Conservation (phyloP, 1,284 basidiomycete genomes). For the Ceratobasidium sp. region DNA sequence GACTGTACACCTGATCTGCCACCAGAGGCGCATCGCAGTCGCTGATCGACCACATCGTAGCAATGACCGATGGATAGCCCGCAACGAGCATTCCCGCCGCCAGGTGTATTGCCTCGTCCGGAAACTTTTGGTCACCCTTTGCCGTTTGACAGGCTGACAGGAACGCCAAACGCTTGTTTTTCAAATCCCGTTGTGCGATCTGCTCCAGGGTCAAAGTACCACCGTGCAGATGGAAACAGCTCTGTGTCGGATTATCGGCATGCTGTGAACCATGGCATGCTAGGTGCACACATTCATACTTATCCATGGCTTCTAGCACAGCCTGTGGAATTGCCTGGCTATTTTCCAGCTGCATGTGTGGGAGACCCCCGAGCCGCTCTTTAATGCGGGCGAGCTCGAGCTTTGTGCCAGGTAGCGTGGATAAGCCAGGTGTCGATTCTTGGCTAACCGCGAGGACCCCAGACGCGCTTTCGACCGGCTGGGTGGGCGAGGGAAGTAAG, state of each 20-base stretch:
- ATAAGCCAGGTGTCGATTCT: not conserved
- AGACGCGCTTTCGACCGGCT: not conserved
- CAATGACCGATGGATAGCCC: slow-evolving; percentile 27
- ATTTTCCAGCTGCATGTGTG: not conserved
- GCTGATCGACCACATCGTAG: slow-evolving; percentile 26
- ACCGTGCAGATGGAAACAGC: slow-evolving; percentile 14
- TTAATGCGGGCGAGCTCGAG: not conserved
- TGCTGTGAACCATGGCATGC: slow-evolving; percentile 26
- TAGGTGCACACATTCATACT: slow-evolving; percentile 9
- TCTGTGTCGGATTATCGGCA: not conserved
- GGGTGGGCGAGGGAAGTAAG: slow-evolving; percentile 19
- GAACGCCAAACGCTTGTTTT: slow-evolving; percentile 30
- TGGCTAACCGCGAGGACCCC: slow-evolving; percentile 14
- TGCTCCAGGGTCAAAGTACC: not conserved
- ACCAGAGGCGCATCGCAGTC: too few relatives aligned
- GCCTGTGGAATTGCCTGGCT: not conserved
- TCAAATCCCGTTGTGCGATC: slow-evolving; percentile 5
- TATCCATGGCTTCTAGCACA: slow-evolving; percentile 8
- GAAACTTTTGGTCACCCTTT: not conserved
- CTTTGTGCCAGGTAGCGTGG: not conserved
- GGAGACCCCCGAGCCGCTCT: not conserved
- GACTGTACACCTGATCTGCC: too few relatives aligned
- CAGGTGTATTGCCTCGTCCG: slow-evolving; percentile 36
- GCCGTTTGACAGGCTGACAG: slow-evolving; percentile 40
- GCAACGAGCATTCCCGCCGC: slow-evolving; percentile 40